Conservation (phyloP, 2,329 filamentous ascomycete species). For the Chaetomium olivaceum region DNA sequence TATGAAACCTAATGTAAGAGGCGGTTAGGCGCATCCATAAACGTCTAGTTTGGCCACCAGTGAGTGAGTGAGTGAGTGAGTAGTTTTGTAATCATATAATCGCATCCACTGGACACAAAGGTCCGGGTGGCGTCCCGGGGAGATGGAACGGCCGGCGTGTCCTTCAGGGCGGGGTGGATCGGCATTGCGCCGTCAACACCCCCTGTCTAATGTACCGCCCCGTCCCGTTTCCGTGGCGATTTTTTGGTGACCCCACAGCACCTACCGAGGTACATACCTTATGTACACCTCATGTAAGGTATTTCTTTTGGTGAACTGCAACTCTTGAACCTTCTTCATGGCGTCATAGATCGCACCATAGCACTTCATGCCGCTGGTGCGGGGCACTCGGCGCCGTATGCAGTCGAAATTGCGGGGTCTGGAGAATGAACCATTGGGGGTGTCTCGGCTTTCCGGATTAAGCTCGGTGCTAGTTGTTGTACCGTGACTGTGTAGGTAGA, state of each 20-base stretch:
- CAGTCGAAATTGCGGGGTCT: no score
- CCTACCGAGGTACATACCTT: no score
- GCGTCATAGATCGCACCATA: slow-evolving; percentile 25
- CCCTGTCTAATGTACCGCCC: neutral
- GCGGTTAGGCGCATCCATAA: neutral
- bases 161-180: neutral
- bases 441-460: neutral
- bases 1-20: no score
- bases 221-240: neutral
- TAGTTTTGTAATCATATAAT: neutral
- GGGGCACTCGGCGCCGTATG: slow-evolving; percentile 5
- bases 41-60: neutral
- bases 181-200: slow-evolving; percentile 13
- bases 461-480: no score
- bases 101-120: neutral
- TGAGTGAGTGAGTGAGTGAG: neutral
- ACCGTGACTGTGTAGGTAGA: no score
- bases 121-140: slow-evolving; percentile 13
- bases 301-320: neutral
- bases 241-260: neutral
- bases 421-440: neutral
- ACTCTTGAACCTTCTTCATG: slow-evolving; percentile 10
- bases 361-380: slow-evolving; percentile 25
- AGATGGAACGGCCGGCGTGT: slow-evolving; percentile 15
- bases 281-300: no score